Percentiles rank a stretch among this genome's conserved stretches.
These are phyloP conservation scores for Prunus mira DNA, from an alignment of 306 rosid species.

Conservation along the genomic window DNA sequence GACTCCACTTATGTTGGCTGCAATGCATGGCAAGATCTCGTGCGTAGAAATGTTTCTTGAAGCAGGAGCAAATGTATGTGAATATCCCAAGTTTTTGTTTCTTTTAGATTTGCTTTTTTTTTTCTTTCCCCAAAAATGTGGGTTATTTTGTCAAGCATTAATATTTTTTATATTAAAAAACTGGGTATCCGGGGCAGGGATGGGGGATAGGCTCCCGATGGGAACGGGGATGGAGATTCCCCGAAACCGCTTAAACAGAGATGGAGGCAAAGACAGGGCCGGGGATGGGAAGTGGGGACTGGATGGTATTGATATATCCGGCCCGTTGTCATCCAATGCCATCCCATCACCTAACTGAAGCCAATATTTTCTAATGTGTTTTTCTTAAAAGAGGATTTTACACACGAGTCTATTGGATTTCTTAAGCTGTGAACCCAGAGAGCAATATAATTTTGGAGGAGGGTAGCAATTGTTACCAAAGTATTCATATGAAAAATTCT, in stretches of 20 bases:
- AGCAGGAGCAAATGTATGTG: slow-evolving; percentile 80
- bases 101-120: slow-evolving; percentile 2
- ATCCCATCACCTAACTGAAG: too few species aligned
- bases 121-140: not conserved
- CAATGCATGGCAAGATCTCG: slow-evolving; percentile 88
- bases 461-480: not conserved
- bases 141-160: slow-evolving; percentile 52
- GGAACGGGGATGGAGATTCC: rapidly evolving
- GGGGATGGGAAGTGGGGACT: rapidly evolving
- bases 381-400: too few species aligned
- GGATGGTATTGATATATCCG: rapidly evolving
- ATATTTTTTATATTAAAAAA: slow-evolving; percentile 35
- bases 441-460: not conserved
- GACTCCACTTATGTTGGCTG: slow-evolving; percentile 96
- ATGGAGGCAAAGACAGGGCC: rapidly evolving
- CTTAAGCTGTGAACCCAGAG: not conserved
- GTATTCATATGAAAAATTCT: not conserved
- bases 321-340: too few species aligned
- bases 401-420: not conserved
- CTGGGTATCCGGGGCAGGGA: too few species aligned
- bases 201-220: too few species aligned
- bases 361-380: too few species aligned
- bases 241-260: rapidly evolving
- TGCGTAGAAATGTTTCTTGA: slow-evolving; percentile 72
- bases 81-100: slow-evolving; percentile 1